phyloP scores from a whole-genome alignment of 352 stramenopile genomes.

The Globisporangium splendens region DNA sequence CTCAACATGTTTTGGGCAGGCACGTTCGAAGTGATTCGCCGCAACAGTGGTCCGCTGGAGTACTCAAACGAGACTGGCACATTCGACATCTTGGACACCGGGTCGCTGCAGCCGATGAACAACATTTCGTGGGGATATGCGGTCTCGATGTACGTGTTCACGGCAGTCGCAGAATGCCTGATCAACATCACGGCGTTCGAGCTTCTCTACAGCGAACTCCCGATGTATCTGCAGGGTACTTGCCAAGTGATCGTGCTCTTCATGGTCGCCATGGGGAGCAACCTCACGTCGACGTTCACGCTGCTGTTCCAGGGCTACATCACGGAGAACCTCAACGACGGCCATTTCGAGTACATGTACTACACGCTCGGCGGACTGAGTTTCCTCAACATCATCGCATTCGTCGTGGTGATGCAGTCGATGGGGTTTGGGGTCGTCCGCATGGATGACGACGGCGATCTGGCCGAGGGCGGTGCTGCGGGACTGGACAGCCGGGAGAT shows the following conservation, averaged over 20 bases:
- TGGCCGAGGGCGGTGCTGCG: conserved; percentile 35
- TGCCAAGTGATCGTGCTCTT: conserved; percentile 87
- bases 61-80: too few species aligned
- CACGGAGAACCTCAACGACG: conserved; percentile 67
- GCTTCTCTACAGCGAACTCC: conserved; percentile 86
- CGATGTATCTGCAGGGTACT: conserved; percentile 84
- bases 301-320: conserved; percentile 80
- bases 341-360: conserved; percentile 90
- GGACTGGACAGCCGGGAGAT: conserved; percentile 32
- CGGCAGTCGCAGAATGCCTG: conserved; percentile 80
- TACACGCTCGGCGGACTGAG: conserved; percentile 73
- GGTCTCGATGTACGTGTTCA: conserved; percentile 78
- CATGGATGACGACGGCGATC: conserved; percentile 67
- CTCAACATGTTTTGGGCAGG: conserved; percentile 85
- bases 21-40: conserved; percentile 72
- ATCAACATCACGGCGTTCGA: conserved; percentile 89
- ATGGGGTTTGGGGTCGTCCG: conserved; percentile 87
- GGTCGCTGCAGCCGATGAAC: conserved; percentile 73
- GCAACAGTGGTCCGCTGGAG: conserved; percentile 38
- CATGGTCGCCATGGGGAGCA: conserved; percentile 86
- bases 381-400: conserved; percentile 69
- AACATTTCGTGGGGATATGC: conserved; percentile 79
- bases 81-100: conserved; percentile 27
- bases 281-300: conserved; percentile 86
- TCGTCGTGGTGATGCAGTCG: conserved; percentile 79